These are phyloP conservation scores for Calonectria pauciramosa DNA, from an alignment of 2,329 filamentous ascomycete species.

Conservation along the genomic window DNA sequence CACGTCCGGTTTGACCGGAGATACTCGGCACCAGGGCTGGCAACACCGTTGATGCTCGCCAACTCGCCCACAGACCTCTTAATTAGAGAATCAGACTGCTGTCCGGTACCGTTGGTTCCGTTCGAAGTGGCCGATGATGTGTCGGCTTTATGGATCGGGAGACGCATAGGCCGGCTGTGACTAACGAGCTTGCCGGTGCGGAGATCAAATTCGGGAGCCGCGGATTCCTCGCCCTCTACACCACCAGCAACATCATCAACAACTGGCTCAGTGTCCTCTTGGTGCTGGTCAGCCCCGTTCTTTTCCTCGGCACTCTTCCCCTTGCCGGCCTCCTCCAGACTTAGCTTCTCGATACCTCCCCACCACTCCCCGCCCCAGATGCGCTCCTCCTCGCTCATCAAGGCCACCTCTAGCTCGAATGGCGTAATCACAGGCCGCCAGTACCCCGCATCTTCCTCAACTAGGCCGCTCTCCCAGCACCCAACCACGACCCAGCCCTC, in stretches of 20 bases:
- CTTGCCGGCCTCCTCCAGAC: slow-evolving; percentile 54
- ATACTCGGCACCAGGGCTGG: slow-evolving; percentile 93
- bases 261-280: slow-evolving; percentile 40
- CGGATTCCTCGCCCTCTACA: slow-evolving; percentile 77
- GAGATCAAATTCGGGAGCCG: slow-evolving; percentile 92
- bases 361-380: slow-evolving; percentile 92
- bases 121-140: slow-evolving; percentile 25
- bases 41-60: slow-evolving; percentile 84
- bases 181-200: slow-evolving; percentile 87
- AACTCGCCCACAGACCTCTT: slow-evolving; percentile 75
- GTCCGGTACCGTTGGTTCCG: slow-evolving; percentile 20
- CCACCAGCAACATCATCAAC: slow-evolving; percentile 56
- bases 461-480: slow-evolving; percentile 95
- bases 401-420: slow-evolving; percentile 86
- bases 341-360: slow-evolving; percentile 83
- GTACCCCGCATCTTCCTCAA: slow-evolving; percentile 87
- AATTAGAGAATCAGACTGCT: slow-evolving; percentile 60
- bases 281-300: slow-evolving; percentile 31
- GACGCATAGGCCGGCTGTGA: slow-evolving; percentile 80
- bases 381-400: slow-evolving; percentile 81
- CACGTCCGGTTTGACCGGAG: slow-evolving; percentile 87
- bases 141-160: slow-evolving; percentile 50
- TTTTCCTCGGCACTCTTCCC: slow-evolving; percentile 38
- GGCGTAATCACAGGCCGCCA: slow-evolving; percentile 94
- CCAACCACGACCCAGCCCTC: slow-evolving; percentile 98